A percentile compares a stretch with the other conserved stretches of the same genome.
phyloP scores from a whole-genome alignment of 306 rosid genomes.

The Neltuma alba region DNA sequence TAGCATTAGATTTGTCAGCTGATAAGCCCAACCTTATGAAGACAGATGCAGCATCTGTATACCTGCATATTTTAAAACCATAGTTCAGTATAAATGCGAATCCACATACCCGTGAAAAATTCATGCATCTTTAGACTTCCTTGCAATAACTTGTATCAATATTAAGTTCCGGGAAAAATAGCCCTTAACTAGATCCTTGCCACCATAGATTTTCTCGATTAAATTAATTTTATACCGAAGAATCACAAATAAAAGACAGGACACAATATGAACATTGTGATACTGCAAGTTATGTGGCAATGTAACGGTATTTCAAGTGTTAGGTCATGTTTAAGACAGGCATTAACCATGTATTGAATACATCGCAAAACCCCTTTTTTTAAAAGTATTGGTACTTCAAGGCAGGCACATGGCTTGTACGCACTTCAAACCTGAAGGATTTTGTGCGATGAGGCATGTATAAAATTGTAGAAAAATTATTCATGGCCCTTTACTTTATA shows the following conservation, averaged over 20 bases:
- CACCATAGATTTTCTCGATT: not conserved
- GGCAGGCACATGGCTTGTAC: not conserved
- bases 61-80: constrained; percentile 54
- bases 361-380: not conserved
- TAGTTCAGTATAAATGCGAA: constrained; percentile 1
- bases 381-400: not conserved
- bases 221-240: not conserved
- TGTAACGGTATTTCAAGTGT: too few relatives aligned
- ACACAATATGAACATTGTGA: not conserved
- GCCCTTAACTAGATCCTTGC: not conserved
- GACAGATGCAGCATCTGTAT: constrained; percentile 80
- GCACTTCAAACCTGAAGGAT: too few relatives aligned
- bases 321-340: not conserved
- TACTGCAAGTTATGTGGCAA: too few relatives aligned
- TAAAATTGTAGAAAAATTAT: not conserved
- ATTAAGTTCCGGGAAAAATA: not conserved
- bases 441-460: too few relatives aligned
- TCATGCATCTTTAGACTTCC: constrained; percentile 6
- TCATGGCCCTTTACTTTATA: not conserved
- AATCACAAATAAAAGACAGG: not conserved
- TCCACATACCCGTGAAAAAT: constrained; percentile 20
- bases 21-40: constrained; percentile 80
- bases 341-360: not conserved
- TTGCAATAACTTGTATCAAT: constrained; percentile 6
- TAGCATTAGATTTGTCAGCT: constrained; percentile 90